Evolutionary conservation across 768 basidiomycete genomes (phyloP), one percentile per base, ranked within the genome.

Genomic region (Russula brevipes): DNA sequence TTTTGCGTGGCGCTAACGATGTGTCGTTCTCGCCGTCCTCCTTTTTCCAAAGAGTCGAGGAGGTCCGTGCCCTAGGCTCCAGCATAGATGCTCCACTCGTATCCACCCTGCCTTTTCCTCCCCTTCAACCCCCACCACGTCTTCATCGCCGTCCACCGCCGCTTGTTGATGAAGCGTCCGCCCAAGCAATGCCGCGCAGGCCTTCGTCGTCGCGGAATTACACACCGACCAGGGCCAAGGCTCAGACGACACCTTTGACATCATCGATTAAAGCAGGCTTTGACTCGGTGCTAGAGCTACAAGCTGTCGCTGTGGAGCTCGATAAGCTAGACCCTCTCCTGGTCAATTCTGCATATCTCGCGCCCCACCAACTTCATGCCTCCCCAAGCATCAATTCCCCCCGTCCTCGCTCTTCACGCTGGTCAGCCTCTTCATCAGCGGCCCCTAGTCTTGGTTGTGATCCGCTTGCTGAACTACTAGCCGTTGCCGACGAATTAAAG

Each of bases 1-100:
- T 64, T 38, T 36, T 64, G 41, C 58, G 16, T 31, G 36, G 47
- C 16, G 30, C 54, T 11, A 49, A 60, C 30, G 54, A 60, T 19
- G 58, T 64, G 47, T 54, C 63, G 30, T 64, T 64, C 58, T 64
- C 63, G 41, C 59, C 58, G 9, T 64, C 63, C 17, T 59, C 63
- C 12, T 64, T 64, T 36, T 64, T 64, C 17, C 38, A 54, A 51
- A 64, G 54, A 36, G 63, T 64, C 16, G 63, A 64, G 30, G 58
- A 64, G 36, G 47, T 64, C 45, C 35, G 47, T 5, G 41, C 58
- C 45, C 47, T 51, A 7, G 38, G 14, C 12, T 17, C 58, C 30
- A 14, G 14, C n/a, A 31, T 39, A 17, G 46, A 12, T 19, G 5
- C 17, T 16, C 41, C 24, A 35, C 49, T 33, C 45, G 54, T 3